phyloP scores from a whole-genome alignment of 1,284 basidiomycete species.

The Lentinula novae-zelandiae region DNA sequence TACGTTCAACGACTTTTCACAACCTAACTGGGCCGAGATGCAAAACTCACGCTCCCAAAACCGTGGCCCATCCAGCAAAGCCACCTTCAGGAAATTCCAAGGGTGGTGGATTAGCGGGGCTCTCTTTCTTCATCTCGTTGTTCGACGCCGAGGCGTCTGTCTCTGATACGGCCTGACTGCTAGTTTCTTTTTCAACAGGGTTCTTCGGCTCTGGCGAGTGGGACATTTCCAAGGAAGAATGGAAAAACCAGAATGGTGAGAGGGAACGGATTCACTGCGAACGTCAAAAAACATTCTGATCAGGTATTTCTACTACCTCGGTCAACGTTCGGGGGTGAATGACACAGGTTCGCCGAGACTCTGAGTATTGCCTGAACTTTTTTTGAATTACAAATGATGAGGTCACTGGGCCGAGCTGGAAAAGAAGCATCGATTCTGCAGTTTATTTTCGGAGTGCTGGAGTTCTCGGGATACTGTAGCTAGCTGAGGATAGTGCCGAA shows the following conservation, averaged over 20 bases:
- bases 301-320: not conserved
- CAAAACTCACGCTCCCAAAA: conserved; percentile 5
- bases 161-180: not conserved
- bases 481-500: no score
- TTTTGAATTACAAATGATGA: not conserved
- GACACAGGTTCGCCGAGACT: not conserved
- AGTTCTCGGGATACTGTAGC: no score
- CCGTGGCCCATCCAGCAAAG: conserved; percentile 10
- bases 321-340: not conserved
- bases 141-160: not conserved
- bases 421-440: not conserved
- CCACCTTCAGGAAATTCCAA: conserved; percentile 11
- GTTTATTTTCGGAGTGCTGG: not conserved
- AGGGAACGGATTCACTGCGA: not conserved
- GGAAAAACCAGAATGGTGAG: not conserved
- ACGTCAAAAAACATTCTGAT: not conserved
- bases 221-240: not conserved
- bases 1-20: no score
- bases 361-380: not conserved
- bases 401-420: not conserved
- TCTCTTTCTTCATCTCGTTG: not conserved
- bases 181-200: not conserved
- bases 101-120: not conserved
- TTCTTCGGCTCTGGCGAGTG: not conserved
- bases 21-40: not conserved